Evolutionary conservation across 2,329 filamentous ascomycete genomes (phyloP), one percentile per base, ranked within the genome.

Genomic region (Parastagonospora nodorum): DNA sequence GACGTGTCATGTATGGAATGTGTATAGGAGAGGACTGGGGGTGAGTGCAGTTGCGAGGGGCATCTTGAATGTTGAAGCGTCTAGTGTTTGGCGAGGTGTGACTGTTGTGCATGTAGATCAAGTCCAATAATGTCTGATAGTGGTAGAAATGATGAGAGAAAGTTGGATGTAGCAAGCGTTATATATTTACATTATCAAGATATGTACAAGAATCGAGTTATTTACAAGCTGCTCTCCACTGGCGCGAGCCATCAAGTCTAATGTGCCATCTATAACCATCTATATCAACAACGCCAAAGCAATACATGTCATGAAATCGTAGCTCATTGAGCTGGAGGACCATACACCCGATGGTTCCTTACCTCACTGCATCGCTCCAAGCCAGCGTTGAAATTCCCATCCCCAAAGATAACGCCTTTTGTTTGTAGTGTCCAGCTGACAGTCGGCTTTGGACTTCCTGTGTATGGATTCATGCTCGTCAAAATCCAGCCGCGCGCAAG

Each of bases 321-420:
- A 15, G 4, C 35, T 32, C 29, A 47, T 14, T 16, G 51, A 9
- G 12, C 27, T 39, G 38, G 33, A 19, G 62, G 53, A n/a, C 66
- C 66, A 58, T 58, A 67, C 5, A 69, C 60, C 39, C 63, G 46
- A 58, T 68, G 63, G 1, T 50, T 57, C 32, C 60, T 58, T 32
- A 58, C 52, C 24, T 55, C 48, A 12, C 42, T 49, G 27, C 51
- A 42, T 8, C 50, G 42, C 15, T 50, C 61, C 35, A 68, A 30
- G 5, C 43, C 57, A 2, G 29, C 49, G 35, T 50, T 50, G 27
- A 72, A 69, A 8, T 47, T 44, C 10, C 24, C 45, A 48, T 76
- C 75, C 14, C 71, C 72, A 63, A 77, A 77, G 6, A 77, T 50
- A 2, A 73, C 66, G 2, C 69, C 69, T 60, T 78, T 78, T 3